Conservation (phyloP, 1,139 yeast species). For the Lodderomyces elongisporus region DNA sequence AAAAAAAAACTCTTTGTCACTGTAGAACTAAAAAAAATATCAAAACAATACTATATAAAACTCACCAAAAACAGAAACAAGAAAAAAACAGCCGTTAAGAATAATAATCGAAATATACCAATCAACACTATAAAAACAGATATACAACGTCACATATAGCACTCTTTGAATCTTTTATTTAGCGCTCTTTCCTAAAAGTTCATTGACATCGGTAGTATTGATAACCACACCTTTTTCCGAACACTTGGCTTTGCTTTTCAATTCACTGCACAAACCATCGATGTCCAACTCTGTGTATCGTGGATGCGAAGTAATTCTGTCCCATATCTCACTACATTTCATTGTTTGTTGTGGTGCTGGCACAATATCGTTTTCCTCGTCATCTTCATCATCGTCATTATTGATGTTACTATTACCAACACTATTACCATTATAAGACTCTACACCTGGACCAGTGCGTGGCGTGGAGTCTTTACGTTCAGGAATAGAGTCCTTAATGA, state of each 20-base stretch:
- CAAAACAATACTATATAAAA: no score
- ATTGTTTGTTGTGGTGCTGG: conserved; percentile 37
- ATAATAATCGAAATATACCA: no score
- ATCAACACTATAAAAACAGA: no score
- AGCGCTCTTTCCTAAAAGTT: conserved; percentile 44
- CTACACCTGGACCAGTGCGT: conserved; percentile 1
- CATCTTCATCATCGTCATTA: conserved; percentile 12
- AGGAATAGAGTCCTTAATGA: conserved; percentile 24
- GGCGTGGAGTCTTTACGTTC: conserved; percentile 7
- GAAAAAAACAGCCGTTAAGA: no score
- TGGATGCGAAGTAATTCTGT: conserved; percentile 89
- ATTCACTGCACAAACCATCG: conserved; percentile 84
- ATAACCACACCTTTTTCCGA: conserved; percentile 88
- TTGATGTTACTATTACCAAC: conserved; percentile 1
- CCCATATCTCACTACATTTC: conserved; percentile 92
- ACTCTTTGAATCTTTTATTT: no score
- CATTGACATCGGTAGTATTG: conserved; percentile 71
- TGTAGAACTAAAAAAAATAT: no score
- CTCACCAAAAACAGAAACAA: no score
- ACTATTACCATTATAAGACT: conserved; percentile 5
- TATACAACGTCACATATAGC: no score
- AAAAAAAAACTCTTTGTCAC: no score
- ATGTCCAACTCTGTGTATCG: conserved; percentile 88
- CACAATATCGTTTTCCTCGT: conserved; percentile 23
- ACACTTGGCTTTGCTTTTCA: conserved; percentile 92